Evolutionary conservation across 495 filamentous ascomycete genomes (phyloP).

Genomic region (Penicillium arizonense): DNA sequence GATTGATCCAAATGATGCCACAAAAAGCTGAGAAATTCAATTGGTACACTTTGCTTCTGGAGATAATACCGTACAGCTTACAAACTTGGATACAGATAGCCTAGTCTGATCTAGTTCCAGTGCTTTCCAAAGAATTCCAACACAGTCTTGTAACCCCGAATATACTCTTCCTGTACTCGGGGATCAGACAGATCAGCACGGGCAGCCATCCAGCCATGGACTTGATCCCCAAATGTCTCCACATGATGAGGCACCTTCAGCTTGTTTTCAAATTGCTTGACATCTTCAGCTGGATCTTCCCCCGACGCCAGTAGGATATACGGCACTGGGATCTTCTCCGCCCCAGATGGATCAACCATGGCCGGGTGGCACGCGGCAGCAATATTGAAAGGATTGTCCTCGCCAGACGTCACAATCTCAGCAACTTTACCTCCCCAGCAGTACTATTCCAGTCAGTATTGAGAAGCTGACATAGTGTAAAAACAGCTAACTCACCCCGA

Average conservation of each 20-base stretch:
- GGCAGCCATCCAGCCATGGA: conserved; percentile 79
- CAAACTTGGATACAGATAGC: not conserved
- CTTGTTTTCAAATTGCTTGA: conserved; percentile 59
- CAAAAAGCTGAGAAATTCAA: no score
- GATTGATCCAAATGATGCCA: no score
- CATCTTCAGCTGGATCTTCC: conserved; percentile 57
- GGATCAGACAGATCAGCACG: conserved; percentile 53
- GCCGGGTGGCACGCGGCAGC: conserved; percentile 67
- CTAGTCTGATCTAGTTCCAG: conserved; percentile 17
- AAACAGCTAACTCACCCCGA: conserved; percentile 42
- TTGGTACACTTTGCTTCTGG: no score
- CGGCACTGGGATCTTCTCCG: conserved; percentile 53
- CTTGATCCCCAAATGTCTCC: conserved; percentile 66
- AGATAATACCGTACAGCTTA: not conserved
- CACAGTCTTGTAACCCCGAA: conserved; percentile 62
- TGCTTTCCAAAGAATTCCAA: conserved; percentile 29
- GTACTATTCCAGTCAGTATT: not conserved
- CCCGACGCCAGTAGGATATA: conserved; percentile 53
- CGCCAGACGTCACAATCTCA: conserved; percentile 39
- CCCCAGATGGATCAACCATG: conserved; percentile 69
- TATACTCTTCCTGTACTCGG: conserved; percentile 62
- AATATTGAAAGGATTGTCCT: conserved; percentile 53
- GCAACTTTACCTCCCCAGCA: conserved; percentile 41
- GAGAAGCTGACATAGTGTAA: not conserved
- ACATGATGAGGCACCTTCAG: conserved; percentile 61